Percentiles rank a stretch among this genome's conserved stretches.
These are phyloP conservation scores for Hippophae gyantsensis DNA, from an alignment of 306 rosid genomes.

Conservation along the genomic window DNA sequence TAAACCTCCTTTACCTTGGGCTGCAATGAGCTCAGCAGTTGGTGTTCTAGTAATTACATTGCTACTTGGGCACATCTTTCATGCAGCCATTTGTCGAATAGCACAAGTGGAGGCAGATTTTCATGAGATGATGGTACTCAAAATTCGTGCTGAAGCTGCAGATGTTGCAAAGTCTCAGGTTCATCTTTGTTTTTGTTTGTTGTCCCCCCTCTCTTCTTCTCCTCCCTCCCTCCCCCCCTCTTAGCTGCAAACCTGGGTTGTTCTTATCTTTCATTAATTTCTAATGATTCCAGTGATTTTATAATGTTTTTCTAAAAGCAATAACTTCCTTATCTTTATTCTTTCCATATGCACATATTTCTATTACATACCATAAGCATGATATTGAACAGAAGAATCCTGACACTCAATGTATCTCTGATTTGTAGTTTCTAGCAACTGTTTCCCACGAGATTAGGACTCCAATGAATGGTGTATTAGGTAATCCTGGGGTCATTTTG, in stretches of 20 bases:
- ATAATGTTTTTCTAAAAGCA: background rate
- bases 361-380: background rate
- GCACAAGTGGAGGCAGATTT: slow-evolving; percentile 77
- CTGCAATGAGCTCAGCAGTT: slow-evolving; percentile 48
- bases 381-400: slow-evolving; percentile 1
- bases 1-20: slow-evolving; percentile 68
- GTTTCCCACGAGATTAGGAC: slow-evolving; percentile 99
- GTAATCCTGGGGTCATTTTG: slow-evolving; percentile 27
- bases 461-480: slow-evolving; percentile 98
- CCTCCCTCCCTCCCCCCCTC: background rate
- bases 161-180: slow-evolving; percentile 98
- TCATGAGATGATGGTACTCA: slow-evolving; percentile 53
- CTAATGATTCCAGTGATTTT: background rate
- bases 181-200: background rate
- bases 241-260: background rate
- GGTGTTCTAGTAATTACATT: slow-evolving; percentile 71
- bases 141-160: slow-evolving; percentile 86
- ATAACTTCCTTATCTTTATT: background rate
- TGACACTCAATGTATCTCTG: slow-evolving; percentile 15
- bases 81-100: slow-evolving; percentile 70
- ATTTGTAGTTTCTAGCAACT: slow-evolving; percentile 84
- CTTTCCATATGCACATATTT: background rate
- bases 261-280: slow-evolving; percentile 2
- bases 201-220: no score
- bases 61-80: slow-evolving; percentile 70